phyloP scores from a whole-genome alignment of 2,329 filamentous ascomycete species.

The Aspergillus ochraceoroseus region DNA sequence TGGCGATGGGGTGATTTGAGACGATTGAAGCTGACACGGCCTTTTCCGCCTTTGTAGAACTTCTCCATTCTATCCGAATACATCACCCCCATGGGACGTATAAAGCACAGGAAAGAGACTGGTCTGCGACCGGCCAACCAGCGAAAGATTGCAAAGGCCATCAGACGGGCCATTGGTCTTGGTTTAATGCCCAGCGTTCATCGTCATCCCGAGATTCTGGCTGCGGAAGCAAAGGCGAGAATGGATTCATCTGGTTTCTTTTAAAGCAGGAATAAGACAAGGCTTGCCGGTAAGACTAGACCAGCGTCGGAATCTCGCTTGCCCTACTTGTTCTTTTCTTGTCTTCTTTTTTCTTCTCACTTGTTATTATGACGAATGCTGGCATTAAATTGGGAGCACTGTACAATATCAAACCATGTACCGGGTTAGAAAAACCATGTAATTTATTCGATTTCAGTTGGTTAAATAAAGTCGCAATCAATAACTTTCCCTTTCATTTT shows the following conservation, averaged over 20 bases:
- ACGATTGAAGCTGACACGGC: no score
- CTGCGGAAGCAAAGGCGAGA: conserved; percentile 32
- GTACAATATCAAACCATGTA: conserved; percentile 10
- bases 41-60: conserved; percentile 58
- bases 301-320: conserved; percentile 4
- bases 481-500: neutral
- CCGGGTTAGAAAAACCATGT: conserved; percentile 1
- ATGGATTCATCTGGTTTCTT: conserved; percentile 24
- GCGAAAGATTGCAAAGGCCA: conserved; percentile 85
- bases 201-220: conserved; percentile 75
- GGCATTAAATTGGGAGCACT: conserved; percentile 10
- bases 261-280: conserved; percentile 9
- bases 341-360: conserved; percentile 1
- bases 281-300: neutral
- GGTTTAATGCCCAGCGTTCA: conserved; percentile 91
- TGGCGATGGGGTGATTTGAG: neutral
- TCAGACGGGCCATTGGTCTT: conserved; percentile 80
- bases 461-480: neutral
- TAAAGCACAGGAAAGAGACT: conserved; percentile 69
- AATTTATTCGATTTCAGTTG: conserved; percentile 2
- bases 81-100: conserved; percentile 77
- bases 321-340: neutral
- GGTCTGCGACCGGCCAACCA: conserved; percentile 85
- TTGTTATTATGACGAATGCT: conserved; percentile 12
- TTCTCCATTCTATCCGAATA: conserved; percentile 88